Evolutionary conservation across 441 rosid genomes (phyloP).

Genomic region (Gossypium gossypioides): DNA sequence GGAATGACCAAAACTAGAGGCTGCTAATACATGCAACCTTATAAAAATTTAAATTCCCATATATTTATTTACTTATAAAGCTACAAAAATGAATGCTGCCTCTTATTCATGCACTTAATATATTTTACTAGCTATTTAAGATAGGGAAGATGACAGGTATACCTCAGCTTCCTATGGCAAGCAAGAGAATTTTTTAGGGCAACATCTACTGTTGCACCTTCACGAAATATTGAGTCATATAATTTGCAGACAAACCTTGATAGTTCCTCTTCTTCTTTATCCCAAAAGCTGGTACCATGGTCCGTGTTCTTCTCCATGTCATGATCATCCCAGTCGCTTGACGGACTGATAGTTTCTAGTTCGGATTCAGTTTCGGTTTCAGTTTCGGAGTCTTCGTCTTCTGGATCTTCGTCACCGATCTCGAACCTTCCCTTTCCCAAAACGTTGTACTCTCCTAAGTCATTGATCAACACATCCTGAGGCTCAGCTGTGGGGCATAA

Average conservation of each 20-base stretch:
- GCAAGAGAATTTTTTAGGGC: conserved; percentile 64
- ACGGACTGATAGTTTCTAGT: conserved; percentile 46
- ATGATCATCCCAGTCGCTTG: conserved; percentile 92
- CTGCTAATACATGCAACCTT: no score
- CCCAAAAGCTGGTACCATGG: conserved; percentile 42
- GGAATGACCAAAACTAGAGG: no score
- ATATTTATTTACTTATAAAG: no score
- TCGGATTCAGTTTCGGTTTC: conserved; percentile 14
- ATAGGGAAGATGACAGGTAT: conserved; percentile 65
- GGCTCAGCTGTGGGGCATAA: conserved; percentile 68
- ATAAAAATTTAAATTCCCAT: no score
- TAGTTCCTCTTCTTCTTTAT: conserved; percentile 65
- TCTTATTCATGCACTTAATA: no score
- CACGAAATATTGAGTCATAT: conserved; percentile 58
- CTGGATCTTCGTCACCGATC: conserved; percentile 75
- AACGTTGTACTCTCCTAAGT: conserved; percentile 37
- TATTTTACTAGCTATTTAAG: conserved; percentile 21
- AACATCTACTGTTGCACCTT: conserved; percentile 53
- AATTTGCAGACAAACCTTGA: conserved; percentile 55
- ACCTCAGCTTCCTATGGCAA: conserved; percentile 54
- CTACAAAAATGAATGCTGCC: no score
- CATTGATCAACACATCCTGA: conserved; percentile 43
- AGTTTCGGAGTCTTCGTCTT: conserved; percentile 35
- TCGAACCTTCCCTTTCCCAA: conserved; percentile 69
- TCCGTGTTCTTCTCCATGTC: conserved; percentile 47